Conservation (phyloP, 352 stramenopile genomes). For the Phytophthora foliorum region DNA sequence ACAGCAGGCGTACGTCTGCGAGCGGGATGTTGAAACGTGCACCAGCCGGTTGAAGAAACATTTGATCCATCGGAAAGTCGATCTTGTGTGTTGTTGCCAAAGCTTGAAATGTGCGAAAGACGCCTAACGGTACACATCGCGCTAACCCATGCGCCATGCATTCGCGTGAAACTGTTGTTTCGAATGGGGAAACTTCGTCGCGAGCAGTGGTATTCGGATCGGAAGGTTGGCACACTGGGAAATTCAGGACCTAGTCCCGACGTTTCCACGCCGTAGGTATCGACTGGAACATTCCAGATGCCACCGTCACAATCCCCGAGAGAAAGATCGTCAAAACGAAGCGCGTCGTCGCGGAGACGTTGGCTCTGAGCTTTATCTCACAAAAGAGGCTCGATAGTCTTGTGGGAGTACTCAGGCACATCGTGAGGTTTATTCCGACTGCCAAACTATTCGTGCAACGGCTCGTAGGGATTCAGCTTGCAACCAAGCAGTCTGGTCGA, state of each 20-base stretch:
- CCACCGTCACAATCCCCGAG: conserved; percentile 2
- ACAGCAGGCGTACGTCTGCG: too few species aligned
- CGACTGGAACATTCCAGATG: conserved; percentile 5
- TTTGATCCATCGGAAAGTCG: too few species aligned
- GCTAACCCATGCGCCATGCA: too few species aligned
- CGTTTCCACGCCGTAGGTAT: conserved; percentile 6
- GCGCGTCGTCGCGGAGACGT: background rate
- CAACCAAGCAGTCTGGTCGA: background rate
- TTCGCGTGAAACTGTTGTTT: too few species aligned
- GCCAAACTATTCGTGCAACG: conserved; percentile 10
- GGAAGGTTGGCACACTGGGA: conserved; percentile 9
- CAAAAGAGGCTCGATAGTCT: conserved; percentile 1
- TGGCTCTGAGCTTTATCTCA: background rate
- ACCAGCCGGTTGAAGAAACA: too few species aligned
- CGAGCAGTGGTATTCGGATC: conserved; percentile 13
- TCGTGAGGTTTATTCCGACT: background rate
- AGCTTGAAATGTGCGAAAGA: background rate
- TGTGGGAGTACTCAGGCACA: background rate
- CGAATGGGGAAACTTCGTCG: too few species aligned
- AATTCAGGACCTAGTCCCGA: conserved; percentile 7
- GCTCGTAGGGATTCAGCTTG: background rate
- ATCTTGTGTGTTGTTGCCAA: background rate
- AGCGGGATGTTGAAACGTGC: too few species aligned
- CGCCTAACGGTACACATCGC: too few species aligned
- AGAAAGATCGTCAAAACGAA: conserved; percentile 11